Percentiles rank a stretch among this genome's conserved stretches.
These are phyloP conservation scores for Globisporangium paroecandrum DNA, from an alignment of 352 stramenopile genomes.

Conservation along the genomic window DNA sequence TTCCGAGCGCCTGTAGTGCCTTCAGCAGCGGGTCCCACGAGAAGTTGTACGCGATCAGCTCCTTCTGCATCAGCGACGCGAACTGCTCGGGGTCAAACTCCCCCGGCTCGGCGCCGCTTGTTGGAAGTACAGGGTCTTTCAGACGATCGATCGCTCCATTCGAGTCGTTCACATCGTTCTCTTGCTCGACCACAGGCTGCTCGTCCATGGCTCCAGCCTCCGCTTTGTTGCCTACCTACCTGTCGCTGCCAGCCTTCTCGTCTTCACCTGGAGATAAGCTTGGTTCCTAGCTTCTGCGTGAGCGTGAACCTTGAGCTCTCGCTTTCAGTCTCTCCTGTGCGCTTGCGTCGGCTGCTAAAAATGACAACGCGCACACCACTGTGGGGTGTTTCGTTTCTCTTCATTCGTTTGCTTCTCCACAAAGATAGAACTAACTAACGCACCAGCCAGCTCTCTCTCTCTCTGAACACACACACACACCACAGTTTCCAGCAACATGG, in stretches of 20 bases:
- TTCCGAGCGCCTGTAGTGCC: conserved; percentile 51
- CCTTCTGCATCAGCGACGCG: conserved; percentile 52
- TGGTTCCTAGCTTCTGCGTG: background rate
- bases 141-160: background rate
- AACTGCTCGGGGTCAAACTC: conserved; percentile 49
- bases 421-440: conserved; percentile 5
- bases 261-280: background rate
- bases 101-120: conserved; percentile 16
- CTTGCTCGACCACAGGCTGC: conserved; percentile 16
- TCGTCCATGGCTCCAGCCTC: conserved; percentile 11
- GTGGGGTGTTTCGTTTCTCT: conserved; percentile 1
- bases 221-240: background rate
- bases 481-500: background rate
- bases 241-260: background rate
- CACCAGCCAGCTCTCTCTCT: background rate
- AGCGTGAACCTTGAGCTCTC: background rate
- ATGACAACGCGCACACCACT: background rate
- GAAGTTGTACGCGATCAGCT: conserved; percentile 67
- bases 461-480: background rate
- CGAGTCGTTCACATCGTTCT: conserved; percentile 16
- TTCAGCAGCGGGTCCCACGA: conserved; percentile 74
- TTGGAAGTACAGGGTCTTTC: conserved; percentile 4
- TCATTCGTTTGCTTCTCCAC: background rate
- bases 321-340: conserved; percentile 6
- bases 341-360: conserved; percentile 7